phyloP scores from a whole-genome alignment of 2,329 filamentous ascomycete genomes.

The Stachybotrys chlorohalonatus region DNA sequence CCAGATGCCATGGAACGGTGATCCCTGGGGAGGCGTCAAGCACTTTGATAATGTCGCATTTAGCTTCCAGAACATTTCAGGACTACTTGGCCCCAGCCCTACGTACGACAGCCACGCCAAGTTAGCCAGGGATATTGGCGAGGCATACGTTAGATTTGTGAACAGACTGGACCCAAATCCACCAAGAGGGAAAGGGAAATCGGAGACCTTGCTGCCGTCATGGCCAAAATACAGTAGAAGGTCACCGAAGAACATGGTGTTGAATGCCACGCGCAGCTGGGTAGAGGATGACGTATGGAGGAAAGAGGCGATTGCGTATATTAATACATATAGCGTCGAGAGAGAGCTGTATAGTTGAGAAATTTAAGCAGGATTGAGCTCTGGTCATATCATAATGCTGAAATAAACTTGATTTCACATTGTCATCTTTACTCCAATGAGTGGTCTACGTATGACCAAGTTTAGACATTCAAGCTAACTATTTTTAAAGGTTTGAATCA shows the following conservation, averaged over 20 bases:
- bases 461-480: too few species aligned
- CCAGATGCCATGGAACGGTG: slow-evolving; percentile 31
- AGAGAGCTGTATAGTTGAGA: slow-evolving; percentile 12
- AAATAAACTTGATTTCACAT: too few species aligned
- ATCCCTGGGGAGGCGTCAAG: slow-evolving; percentile 28
- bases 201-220: slow-evolving; percentile 18
- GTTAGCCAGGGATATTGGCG: slow-evolving; percentile 26
- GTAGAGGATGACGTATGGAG: slow-evolving; percentile 38
- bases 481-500: too few species aligned
- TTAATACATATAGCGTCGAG: slow-evolving; percentile 13
- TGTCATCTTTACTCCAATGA: too few species aligned
- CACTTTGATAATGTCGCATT: slow-evolving; percentile 42
- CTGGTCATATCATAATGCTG: too few species aligned
- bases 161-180: slow-evolving; percentile 31
- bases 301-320: slow-evolving; percentile 30
- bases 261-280: slow-evolving; percentile 32
- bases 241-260: slow-evolving; percentile 32
- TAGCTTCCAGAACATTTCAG: slow-evolving; percentile 41
- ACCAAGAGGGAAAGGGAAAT: slow-evolving; percentile 3
- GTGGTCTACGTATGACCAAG: too few species aligned
- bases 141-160: slow-evolving; percentile 34
- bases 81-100: slow-evolving; percentile 34
- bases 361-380: too few species aligned
- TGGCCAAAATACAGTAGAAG: slow-evolving; percentile 32
- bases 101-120: slow-evolving; percentile 25